A percentile compares a stretch with the other conserved stretches of the same genome.
Evolutionary conservation across 2,329 filamentous ascomycete genomes (phyloP).

Genomic region (Pseudopithomyces maydicus): DNA sequence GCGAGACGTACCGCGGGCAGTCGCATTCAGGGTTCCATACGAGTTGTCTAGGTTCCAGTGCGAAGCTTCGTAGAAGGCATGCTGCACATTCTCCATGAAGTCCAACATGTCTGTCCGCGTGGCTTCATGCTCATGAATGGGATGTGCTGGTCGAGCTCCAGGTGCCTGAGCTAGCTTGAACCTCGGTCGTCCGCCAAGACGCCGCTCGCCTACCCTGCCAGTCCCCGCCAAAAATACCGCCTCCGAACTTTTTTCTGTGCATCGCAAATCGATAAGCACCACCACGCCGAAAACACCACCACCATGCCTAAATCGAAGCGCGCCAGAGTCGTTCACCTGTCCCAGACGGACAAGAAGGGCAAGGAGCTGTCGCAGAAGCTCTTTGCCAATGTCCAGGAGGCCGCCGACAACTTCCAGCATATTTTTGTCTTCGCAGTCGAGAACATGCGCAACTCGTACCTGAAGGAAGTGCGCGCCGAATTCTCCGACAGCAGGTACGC

Average conservation of each 20-base stretch:
- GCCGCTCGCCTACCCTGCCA: constrained; percentile 32
- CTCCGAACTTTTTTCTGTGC: constrained; percentile 33
- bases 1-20: constrained; percentile 69
- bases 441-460: constrained; percentile 97
- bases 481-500: constrained; percentile 81
- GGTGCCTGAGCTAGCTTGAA: constrained; percentile 5
- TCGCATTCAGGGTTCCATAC: constrained; percentile 84
- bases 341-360: constrained; percentile 91
- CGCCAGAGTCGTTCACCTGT: constrained; percentile 84
- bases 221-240: constrained; percentile 34
- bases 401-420: constrained; percentile 82
- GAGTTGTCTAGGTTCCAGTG: constrained; percentile 92
- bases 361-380: constrained; percentile 87
- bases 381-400: constrained; percentile 85
- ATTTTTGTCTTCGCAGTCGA: constrained; percentile 93
- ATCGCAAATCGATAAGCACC: constrained; percentile 16
- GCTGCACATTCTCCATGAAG: constrained; percentile 97
- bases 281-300: constrained; percentile 37
- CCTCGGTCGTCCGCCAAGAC: constrained; percentile 37
- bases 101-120: constrained; percentile 72
- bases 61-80: constrained; percentile 84
- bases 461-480: constrained; percentile 87
- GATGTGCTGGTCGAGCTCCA: neutral
- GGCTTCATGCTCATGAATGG: constrained; percentile 24
- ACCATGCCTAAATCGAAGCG: constrained; percentile 97